These are phyloP conservation scores for Coelastrella sp. DNA, from an alignment of 139 green algal genomes.

Conservation along the genomic window DNA sequence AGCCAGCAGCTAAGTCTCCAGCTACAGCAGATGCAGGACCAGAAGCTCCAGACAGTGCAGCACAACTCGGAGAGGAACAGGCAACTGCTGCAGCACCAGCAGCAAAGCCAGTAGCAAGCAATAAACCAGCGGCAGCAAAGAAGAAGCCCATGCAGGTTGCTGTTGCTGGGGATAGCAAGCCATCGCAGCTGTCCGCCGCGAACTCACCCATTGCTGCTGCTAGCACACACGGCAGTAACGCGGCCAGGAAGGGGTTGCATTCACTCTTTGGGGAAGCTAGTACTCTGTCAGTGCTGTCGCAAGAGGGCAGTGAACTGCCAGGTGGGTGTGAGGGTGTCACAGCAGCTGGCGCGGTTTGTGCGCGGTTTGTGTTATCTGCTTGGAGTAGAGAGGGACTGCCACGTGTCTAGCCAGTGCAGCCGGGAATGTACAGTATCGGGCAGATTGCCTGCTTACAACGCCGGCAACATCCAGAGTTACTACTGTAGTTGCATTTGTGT, in stretches of 20 bases:
- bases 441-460: no score
- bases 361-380: no score
- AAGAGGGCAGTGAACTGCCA: constrained; percentile 31
- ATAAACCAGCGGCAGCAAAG: not conserved
- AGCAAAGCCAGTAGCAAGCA: not conserved
- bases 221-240: constrained; percentile 22
- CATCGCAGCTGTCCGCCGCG: not conserved
- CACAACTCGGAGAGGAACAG: not conserved
- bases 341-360: no score
- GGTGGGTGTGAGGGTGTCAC: not conserved
- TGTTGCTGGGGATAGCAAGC: not conserved
- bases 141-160: constrained; percentile 1
- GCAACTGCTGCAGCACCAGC: not conserved
- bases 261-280: constrained; percentile 2
- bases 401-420: no score
- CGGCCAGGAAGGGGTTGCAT: constrained; percentile 2
- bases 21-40: no score
- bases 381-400: no score
- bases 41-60: no score
- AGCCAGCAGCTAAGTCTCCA: no score
- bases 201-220: not conserved
- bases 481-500: no score
- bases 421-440: no score
- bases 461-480: no score
- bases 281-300: not conserved